A percentile compares a stretch with the other conserved stretches of the same genome.
Evolutionary conservation across 2,329 filamentous ascomycete species (phyloP).

Genomic region (Colletotrichum sp.): DNA sequence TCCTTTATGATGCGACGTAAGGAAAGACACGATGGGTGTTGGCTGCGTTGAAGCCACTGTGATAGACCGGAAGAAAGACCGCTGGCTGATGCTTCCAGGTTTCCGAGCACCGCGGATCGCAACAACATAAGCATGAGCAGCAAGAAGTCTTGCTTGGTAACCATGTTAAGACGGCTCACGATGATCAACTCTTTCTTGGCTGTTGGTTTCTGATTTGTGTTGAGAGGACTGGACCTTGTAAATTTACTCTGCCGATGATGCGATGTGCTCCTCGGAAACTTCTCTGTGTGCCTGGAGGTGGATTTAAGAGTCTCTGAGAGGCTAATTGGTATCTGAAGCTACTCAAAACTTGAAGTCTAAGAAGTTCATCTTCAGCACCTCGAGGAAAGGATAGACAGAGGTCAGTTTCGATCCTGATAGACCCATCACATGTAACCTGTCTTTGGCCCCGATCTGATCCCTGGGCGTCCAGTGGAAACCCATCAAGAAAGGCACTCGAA

Average conservation of each 20-base stretch:
- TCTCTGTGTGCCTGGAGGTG: not conserved
- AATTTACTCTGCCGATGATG: not conserved
- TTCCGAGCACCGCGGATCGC: not conserved
- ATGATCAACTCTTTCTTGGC: not conserved
- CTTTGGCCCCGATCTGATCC: not conserved
- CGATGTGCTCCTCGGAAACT: not conserved
- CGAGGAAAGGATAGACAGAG: not conserved
- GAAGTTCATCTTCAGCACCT: not conserved
- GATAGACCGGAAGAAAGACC: not conserved
- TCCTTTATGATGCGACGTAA: not conserved
- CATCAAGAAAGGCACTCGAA: not conserved
- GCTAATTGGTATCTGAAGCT: not conserved
- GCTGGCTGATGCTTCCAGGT: not conserved
- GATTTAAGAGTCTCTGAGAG: not conserved
- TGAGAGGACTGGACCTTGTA: not conserved
- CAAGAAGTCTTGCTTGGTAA: not conserved
- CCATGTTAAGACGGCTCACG: not conserved
- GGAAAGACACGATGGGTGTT: not conserved
- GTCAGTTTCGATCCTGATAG: not conserved
- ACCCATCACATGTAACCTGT: not conserved
- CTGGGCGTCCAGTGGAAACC: not conserved
- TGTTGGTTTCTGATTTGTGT: not conserved
- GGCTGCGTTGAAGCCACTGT: not conserved
- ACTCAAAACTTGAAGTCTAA: not conserved
- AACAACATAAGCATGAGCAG: not conserved